phyloP scores from a whole-genome alignment of 805 yeast species.

The Cyberlindnera americana region DNA sequence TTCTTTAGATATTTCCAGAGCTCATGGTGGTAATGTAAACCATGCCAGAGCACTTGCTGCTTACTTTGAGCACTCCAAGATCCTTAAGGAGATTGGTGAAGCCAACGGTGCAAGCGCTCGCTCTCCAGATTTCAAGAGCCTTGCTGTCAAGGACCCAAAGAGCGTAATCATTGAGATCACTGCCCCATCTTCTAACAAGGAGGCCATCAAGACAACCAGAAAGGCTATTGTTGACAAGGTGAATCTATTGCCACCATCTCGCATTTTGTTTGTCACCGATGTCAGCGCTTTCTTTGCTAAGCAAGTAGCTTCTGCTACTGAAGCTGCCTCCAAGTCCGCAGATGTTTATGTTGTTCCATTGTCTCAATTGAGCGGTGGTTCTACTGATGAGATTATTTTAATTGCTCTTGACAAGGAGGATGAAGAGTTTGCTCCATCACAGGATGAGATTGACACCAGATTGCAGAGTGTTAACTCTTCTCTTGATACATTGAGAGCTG shows the following conservation, averaged over 20 bases:
- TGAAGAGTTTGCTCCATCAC: constrained; percentile 73
- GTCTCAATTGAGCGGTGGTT: constrained; percentile 43
- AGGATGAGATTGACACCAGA: constrained; percentile 52
- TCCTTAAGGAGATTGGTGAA: constrained; percentile 39
- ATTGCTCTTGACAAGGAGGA: constrained; percentile 43
- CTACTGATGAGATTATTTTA: constrained; percentile 46
- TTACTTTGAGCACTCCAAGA: constrained; percentile 52
- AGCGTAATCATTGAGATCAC: constrained; percentile 61
- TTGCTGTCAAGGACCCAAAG: constrained; percentile 37
- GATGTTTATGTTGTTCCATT: constrained; percentile 59
- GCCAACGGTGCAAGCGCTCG: constrained; percentile 43
- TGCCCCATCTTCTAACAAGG: constrained; percentile 44
- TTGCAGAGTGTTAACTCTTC: constrained; percentile 52
- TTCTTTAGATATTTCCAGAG: constrained; percentile 76
- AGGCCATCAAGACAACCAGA: constrained; percentile 60
- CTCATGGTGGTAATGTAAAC: constrained; percentile 73
- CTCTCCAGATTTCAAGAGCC: constrained; percentile 43
- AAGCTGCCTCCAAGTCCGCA: constrained; percentile 39
- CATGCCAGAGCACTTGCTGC: constrained; percentile 79
- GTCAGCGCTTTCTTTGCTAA: constrained; percentile 59
- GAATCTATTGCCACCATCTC: constrained; percentile 66
- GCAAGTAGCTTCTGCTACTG: constrained; percentile 41
- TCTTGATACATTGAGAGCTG: constrained; percentile 54
- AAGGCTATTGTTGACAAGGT: constrained; percentile 70
- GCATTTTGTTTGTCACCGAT: constrained; percentile 55